Conservation (phyloP, 257 asterid species). For the Dorcoceras hygrometricum region DNA sequence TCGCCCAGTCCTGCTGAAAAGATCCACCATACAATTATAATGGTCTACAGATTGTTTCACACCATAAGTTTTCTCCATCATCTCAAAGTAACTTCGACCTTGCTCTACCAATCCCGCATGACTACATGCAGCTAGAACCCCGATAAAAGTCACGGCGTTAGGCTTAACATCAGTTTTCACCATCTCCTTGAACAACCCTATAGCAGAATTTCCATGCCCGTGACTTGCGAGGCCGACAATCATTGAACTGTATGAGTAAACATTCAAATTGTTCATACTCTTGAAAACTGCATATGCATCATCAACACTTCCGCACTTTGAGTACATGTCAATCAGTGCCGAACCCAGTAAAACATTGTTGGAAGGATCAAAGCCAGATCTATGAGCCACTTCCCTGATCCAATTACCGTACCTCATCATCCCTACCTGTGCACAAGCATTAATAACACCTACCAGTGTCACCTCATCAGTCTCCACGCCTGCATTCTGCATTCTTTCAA, state of each 20-base stretch:
- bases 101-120: constrained; percentile 71
- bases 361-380: constrained; percentile 43
- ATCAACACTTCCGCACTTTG: constrained; percentile 74
- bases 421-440: constrained; percentile 82
- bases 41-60: constrained; percentile 55
- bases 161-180: constrained; percentile 52
- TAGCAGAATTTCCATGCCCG: constrained; percentile 54
- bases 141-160: constrained; percentile 66
- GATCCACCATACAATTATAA: constrained; percentile 70
- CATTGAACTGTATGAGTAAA: constrained; percentile 73
- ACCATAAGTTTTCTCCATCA: constrained; percentile 50
- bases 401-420: constrained; percentile 53
- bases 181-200: constrained; percentile 69
- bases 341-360: constrained; percentile 57
- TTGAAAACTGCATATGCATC: constrained; percentile 53
- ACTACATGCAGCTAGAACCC: constrained; percentile 76
- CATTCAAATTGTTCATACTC: constrained; percentile 44
- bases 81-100: constrained; percentile 44
- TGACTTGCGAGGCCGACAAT: constrained; percentile 72
- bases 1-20: constrained; percentile 59
- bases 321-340: constrained; percentile 81
- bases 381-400: constrained; percentile 53
- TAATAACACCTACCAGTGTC: constrained; percentile 58
- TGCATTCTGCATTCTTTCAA: constrained; percentile 55
- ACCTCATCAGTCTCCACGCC: constrained; percentile 67